These are phyloP conservation scores for Colletotrichum spaethianum DNA, from an alignment of 2,329 filamentous ascomycete species.

Conservation along the genomic window DNA sequence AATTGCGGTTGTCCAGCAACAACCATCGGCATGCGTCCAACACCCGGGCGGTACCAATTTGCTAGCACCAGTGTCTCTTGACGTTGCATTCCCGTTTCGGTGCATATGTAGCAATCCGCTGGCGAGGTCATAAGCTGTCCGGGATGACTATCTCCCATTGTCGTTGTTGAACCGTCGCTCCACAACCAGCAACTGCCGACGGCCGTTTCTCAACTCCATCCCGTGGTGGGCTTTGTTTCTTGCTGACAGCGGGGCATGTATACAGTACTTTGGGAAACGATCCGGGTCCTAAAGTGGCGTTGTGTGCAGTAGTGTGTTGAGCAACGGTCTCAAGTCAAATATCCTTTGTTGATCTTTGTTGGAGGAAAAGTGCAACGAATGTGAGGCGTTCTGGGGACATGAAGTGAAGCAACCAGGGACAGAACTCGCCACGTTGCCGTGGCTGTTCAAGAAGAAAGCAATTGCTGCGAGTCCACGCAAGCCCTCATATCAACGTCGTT, in stretches of 20 bases:
- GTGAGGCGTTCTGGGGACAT: background rate
- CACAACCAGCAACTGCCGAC: conserved; percentile 2
- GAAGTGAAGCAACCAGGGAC: background rate
- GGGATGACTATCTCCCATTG: background rate
- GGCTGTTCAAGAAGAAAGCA: conserved; percentile 9
- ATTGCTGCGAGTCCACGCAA: background rate
- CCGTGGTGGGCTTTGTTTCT: background rate
- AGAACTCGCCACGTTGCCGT: conserved; percentile 9
- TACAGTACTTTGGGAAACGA: conserved; percentile 2
- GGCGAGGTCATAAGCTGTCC: background rate
- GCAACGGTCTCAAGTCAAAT: conserved; percentile 28
- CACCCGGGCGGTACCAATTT: background rate
- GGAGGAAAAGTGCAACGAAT: background rate
- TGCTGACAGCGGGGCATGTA: background rate
- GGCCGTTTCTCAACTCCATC: conserved; percentile 4
- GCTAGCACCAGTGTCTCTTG: background rate
- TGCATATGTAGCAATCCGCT: conserved; percentile 18
- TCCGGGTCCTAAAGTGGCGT: background rate
- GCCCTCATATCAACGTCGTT: background rate
- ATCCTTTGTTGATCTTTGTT: conserved; percentile 28
- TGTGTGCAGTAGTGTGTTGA: background rate
- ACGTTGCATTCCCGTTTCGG: conserved; percentile 8
- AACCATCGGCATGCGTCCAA: background rate
- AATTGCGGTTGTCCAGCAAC: background rate
- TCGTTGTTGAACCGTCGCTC: conserved; percentile 12